phyloP scores from a whole-genome alignment of 1,139 yeast genomes.

The Tardiomyces depauwii region DNA sequence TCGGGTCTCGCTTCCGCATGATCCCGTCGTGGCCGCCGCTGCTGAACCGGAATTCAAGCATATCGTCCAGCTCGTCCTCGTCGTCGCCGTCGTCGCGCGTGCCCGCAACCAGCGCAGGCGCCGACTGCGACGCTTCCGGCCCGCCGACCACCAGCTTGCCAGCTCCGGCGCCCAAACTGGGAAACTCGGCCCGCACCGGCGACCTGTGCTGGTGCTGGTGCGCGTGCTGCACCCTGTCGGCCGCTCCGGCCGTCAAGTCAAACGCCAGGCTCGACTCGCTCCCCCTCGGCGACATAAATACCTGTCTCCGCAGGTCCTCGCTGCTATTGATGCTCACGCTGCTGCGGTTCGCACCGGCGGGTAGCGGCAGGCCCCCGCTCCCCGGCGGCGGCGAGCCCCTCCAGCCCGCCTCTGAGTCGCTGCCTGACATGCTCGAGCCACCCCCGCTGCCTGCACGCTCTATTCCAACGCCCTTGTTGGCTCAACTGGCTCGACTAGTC shows the following conservation, averaged over 20 bases:
- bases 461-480: too few species aligned
- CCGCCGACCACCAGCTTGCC: neutral
- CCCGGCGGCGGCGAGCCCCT: too few species aligned
- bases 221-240: neutral
- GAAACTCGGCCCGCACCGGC: neutral
- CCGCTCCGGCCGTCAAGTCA: neutral
- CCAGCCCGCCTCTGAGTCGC: too few species aligned
- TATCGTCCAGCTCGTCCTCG: neutral
- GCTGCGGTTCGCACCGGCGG: neutral
- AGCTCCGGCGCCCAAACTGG: neutral
- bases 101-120: neutral
- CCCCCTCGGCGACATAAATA: neutral
- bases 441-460: too few species aligned
- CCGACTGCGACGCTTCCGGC: neutral
- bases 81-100: neutral
- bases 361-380: too few species aligned
- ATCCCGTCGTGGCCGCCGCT: neutral
- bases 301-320: neutral
- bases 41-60: neutral
- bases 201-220: neutral
- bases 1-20: neutral
- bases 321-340: neutral
- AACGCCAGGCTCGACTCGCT: neutral
- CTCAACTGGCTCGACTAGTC: too few species aligned
- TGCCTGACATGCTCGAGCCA: too few species aligned